These are phyloP conservation scores for Rhizoctonia solani DNA, from an alignment of 1,284 basidiomycete species.

Conservation along the genomic window DNA sequence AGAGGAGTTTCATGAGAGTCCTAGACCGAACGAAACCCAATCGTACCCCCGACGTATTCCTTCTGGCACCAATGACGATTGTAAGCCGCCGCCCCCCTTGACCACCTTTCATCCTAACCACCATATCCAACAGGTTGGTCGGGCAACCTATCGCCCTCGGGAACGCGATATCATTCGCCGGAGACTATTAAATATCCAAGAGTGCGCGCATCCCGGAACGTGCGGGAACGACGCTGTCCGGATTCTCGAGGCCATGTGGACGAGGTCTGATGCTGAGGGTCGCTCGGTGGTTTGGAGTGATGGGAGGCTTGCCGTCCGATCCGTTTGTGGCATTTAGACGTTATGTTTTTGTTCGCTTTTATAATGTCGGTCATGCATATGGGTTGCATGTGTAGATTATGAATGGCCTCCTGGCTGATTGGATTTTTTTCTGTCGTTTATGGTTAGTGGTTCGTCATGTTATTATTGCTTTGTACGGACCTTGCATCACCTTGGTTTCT, in stretches of 20 bases:
- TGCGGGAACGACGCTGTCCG: neutral
- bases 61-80: constrained; percentile 9
- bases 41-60: constrained; percentile 19
- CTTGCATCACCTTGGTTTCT: too few species aligned
- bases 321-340: too few species aligned
- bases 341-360: too few species aligned
- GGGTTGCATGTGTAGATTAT: too few species aligned
- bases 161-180: constrained; percentile 3
- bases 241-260: neutral
- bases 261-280: neutral
- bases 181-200: neutral
- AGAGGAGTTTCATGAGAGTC: constrained; percentile 9
- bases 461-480: too few species aligned
- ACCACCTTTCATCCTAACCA: neutral
- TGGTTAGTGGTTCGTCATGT: too few species aligned
- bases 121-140: neutral
- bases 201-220: constrained; percentile 11
- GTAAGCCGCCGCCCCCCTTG: constrained; percentile 1
- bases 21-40: constrained; percentile 24
- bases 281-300: constrained; percentile 7
- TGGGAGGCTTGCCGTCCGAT: too few species aligned
- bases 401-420: too few species aligned
- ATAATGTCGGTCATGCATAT: too few species aligned
- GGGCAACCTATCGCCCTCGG: neutral
- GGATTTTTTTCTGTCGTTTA: too few species aligned